These are phyloP conservation scores for Phyllosticta paracitricarpa DNA, from an alignment of 2,329 filamentous ascomycete genomes.

Conservation along the genomic window DNA sequence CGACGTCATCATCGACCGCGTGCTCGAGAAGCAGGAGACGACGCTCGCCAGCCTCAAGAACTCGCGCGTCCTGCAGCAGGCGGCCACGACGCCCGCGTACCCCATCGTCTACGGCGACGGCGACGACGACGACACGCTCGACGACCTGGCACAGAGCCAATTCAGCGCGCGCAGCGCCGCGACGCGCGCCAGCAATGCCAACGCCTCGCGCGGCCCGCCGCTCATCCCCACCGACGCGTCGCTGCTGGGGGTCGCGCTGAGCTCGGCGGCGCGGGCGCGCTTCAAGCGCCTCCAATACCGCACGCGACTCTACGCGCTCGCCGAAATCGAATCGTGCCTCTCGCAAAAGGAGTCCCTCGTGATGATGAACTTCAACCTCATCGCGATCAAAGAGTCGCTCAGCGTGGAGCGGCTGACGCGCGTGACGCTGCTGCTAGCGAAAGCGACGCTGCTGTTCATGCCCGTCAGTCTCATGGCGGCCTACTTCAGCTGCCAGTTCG, in stretches of 20 bases:
- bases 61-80: constrained; percentile 24
- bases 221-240: constrained; percentile 27
- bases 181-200: not conserved
- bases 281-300: constrained; percentile 52
- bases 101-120: constrained; percentile 14
- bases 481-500: constrained; percentile 61
- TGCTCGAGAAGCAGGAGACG: constrained; percentile 38
- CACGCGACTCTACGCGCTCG: constrained; percentile 50
- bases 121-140: constrained; percentile 21
- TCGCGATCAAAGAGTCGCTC: constrained; percentile 63
- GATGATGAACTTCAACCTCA: constrained; percentile 67
- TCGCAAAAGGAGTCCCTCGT: constrained; percentile 62
- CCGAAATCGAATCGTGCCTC: constrained; percentile 52
- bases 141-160: not conserved
- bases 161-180: constrained; percentile 15
- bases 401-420: constrained; percentile 62
- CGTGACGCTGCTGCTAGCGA: constrained; percentile 62
- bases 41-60: constrained; percentile 35
- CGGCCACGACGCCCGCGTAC: not conserved
- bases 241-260: constrained; percentile 35
- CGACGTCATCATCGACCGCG: constrained; percentile 48
- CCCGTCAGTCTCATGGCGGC: constrained; percentile 65
- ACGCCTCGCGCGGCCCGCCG: not conserved
- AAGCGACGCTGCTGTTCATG: constrained; percentile 65
- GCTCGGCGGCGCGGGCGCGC: constrained; percentile 43